Base-by-base conservation (phyloP, 495 filamentous ascomycete genomes). In the Trichoderma asperelloides region DNA sequence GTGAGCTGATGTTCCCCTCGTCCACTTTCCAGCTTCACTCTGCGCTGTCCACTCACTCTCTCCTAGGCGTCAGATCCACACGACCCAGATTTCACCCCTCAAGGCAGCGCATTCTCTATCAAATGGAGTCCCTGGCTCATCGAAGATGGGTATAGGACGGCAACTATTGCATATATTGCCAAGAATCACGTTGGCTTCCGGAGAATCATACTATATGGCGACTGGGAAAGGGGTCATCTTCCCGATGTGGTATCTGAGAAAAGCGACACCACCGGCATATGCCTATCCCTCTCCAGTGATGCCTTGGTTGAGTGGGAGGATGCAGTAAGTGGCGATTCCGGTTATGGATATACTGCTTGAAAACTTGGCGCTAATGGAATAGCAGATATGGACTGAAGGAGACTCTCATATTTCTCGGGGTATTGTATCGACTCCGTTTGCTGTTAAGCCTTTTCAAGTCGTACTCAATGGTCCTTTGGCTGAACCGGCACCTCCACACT, bases 251-350 rank as follows among this genome's bases (percentile, higher is more conserved):
- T 69, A 0, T 69, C 78, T 1, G 70, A 67, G 21, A 49, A 67
- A n/a, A 62, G 66, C 12, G 79, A 82, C 62, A 67, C 66, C 0
- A 69, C 71, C 33, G 79, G 78, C 0, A 73, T 76, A 65, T 83
- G 81, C 60, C 65, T 81, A 13, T 72, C 77, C 69, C 69, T 81
- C 21, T 76, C 79, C 2, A 72, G 74, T 8, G 79, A 83, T 55
- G 73, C 77, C 0, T 81, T 82, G 66, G 73, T 83, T 3, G 76
- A 77, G 68, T 83, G 80, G 73, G 81, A 83, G 66, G 72, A 81
- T 49, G 70, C 69, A 9, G 81, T 80, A 70, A 65, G 78, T 62
- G 47, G 18, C 18, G 21, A 18, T 27, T 28, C 4, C 3, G 9
- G 18, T 6, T 30, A n/a, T n/a, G n/a, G n/a, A n/a, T n/a, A n/a